phyloP scores from a whole-genome alignment of 2,329 filamentous ascomycete genomes.

The Sclerotinia glacialis region DNA sequence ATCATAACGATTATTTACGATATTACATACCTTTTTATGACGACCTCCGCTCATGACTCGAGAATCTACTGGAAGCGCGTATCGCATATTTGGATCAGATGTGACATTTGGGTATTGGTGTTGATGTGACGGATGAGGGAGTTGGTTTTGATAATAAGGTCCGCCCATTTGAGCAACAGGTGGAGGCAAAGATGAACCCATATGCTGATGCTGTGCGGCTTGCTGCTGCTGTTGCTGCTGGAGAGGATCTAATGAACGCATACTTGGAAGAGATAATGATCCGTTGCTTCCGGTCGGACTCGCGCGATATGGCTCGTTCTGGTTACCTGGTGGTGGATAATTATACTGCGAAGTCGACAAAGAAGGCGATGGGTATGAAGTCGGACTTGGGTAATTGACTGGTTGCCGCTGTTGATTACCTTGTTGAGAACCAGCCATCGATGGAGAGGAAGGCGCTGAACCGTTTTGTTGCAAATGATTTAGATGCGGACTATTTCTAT shows the following conservation, averaged over 20 bases:
- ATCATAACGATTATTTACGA: slow-evolving; percentile 10
- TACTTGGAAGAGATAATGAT: slow-evolving; percentile 50
- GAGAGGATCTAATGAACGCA: slow-evolving; percentile 48
- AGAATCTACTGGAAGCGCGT: slow-evolving; percentile 53
- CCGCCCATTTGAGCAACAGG: slow-evolving; percentile 49
- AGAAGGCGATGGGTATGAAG: slow-evolving; percentile 49
- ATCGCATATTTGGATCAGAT: slow-evolving; percentile 51
- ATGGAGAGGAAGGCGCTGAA: slow-evolving; percentile 37
- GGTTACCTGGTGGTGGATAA: slow-evolving; percentile 44
- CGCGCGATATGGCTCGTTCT: slow-evolving; percentile 46
- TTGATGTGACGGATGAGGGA: slow-evolving; percentile 45
- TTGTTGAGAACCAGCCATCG: slow-evolving; percentile 37
- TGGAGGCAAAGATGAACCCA: slow-evolving; percentile 53
- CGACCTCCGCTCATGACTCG: slow-evolving; percentile 59
- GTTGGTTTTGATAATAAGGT: slow-evolving; percentile 47
- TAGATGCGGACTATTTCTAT: slow-evolving; percentile 35
- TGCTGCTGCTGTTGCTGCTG: slow-evolving; percentile 33
- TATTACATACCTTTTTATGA: slow-evolving; percentile 49
- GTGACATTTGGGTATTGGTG: slow-evolving; percentile 51
- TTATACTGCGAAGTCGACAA: slow-evolving; percentile 47
- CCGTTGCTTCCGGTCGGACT: slow-evolving; percentile 45
- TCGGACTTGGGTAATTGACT: slow-evolving; percentile 45
- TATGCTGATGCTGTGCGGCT: slow-evolving; percentile 40
- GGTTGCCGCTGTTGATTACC: slow-evolving; percentile 34
- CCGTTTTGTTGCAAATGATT: slow-evolving; percentile 35